phyloP scores from a whole-genome alignment of 2,329 filamentous ascomycete genomes.

The Pseudogymnoascus sp. region DNA sequence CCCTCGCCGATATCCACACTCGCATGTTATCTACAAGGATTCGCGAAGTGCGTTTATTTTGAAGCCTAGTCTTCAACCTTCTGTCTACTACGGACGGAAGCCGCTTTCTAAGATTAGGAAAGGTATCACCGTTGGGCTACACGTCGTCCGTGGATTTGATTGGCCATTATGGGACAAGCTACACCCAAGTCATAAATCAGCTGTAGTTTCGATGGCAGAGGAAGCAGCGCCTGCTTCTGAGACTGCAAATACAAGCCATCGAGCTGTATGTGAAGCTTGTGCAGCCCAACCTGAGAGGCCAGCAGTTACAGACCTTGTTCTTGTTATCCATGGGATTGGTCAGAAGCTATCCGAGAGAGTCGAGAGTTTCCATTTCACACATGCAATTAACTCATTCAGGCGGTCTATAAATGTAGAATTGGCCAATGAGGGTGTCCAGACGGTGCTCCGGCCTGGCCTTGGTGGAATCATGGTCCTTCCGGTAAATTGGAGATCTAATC shows the following conservation, averaged over 20 bases:
- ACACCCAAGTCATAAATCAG: conserved; percentile 36
- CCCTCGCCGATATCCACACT: conserved; percentile 55
- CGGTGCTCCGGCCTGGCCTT: conserved; percentile 65
- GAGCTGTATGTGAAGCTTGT: conserved; percentile 46
- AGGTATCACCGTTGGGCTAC: conserved; percentile 71
- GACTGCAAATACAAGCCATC: conserved; percentile 14
- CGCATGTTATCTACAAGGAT: conserved; percentile 83
- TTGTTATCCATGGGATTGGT: conserved; percentile 92
- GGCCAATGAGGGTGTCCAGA: conserved; percentile 62
- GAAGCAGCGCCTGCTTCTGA: conserved; percentile 17
- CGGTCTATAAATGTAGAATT: conserved; percentile 80
- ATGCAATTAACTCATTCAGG: conserved; percentile 86
- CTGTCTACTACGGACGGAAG: conserved; percentile 71
- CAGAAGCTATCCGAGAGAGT: conserved; percentile 93
- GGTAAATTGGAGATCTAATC: conserved; percentile 82
- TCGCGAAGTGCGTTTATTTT: conserved; percentile 70
- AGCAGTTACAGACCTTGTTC: conserved; percentile 74
- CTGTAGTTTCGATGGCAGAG: conserved; percentile 25
- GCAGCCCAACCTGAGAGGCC: conserved; percentile 53
- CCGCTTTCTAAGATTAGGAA: conserved; percentile 75
- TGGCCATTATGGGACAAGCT: conserved; percentile 65
- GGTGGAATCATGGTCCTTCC: conserved; percentile 91
- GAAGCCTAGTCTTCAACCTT: conserved; percentile 77
- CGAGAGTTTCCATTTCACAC: conserved; percentile 95
- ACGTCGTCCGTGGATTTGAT: conserved; percentile 85